Conservation (phyloP, 306 rosid species). For the Citrullus mucosospermus region DNA sequence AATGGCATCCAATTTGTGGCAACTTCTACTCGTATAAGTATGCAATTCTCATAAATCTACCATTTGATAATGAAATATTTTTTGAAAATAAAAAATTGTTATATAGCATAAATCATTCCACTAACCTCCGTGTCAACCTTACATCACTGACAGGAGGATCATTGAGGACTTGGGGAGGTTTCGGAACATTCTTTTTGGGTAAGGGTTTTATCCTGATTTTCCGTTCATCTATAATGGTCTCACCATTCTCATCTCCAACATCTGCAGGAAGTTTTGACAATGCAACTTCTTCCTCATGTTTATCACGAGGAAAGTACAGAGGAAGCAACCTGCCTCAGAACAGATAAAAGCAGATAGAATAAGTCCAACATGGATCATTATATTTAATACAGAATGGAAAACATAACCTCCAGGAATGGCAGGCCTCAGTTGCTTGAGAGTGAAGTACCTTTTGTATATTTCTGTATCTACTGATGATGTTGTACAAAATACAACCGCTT, state of each 20-base stretch:
- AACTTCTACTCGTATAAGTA: background rate
- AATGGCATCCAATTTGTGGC: background rate
- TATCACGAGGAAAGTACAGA: conserved; percentile 93
- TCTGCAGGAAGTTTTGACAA: conserved; percentile 85
- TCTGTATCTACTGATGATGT: conserved; percentile 73
- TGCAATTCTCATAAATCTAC: background rate
- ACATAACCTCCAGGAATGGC: background rate
- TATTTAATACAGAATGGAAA: background rate
- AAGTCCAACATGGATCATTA: background rate
- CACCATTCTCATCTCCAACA: conserved; percentile 99
- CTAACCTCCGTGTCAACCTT: conserved; percentile 63
- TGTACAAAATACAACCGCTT: conserved; percentile 89
- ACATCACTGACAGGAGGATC: conserved; percentile 72
- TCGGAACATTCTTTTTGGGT: conserved; percentile 49
- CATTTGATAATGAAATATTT: background rate
- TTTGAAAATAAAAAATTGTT: background rate
- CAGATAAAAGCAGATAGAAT: background rate
- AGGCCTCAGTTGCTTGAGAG: background rate
- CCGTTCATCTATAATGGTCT: conserved; percentile 84
- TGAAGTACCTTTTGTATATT: conserved; percentile 73
- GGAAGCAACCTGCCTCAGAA: conserved; percentile 67
- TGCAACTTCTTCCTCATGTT: conserved; percentile 89
- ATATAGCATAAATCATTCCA: conserved; percentile 1
- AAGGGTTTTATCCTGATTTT: conserved; percentile 92
- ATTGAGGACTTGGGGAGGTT: conserved; percentile 37